A percentile compares a stretch with the other conserved stretches of the same genome.
phyloP scores from a whole-genome alignment of 352 stramenopile genomes.

The Pythium folliculosum region DNA sequence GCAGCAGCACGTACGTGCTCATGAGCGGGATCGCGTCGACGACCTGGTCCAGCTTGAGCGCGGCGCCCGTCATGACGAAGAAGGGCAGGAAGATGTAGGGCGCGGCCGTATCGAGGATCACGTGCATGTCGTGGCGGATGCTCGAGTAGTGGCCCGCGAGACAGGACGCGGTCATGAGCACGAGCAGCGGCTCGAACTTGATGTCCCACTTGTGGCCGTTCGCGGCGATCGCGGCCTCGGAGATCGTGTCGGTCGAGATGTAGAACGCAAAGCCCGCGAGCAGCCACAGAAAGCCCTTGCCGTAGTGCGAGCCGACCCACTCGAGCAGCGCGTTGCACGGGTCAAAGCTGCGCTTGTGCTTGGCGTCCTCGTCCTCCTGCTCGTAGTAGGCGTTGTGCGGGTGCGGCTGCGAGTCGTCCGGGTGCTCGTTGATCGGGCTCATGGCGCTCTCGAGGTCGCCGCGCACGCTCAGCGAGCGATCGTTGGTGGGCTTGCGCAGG shows the following conservation, averaged over 20 bases:
- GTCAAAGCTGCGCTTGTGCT: neutral
- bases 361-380: conserved; percentile 23
- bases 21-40: conserved; percentile 60
- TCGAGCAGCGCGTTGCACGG: conserved; percentile 7
- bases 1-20: conserved; percentile 60
- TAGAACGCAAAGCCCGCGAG: conserved; percentile 64
- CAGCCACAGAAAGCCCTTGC: conserved; percentile 72
- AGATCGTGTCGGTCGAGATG: conserved; percentile 50
- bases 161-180: conserved; percentile 69
- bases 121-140: conserved; percentile 79
- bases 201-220: conserved; percentile 66
- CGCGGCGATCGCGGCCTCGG: conserved; percentile 38
- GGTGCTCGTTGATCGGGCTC: conserved; percentile 20
- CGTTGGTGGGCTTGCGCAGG: conserved; percentile 16
- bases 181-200: conserved; percentile 70
- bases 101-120: conserved; percentile 66
- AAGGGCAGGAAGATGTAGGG: conserved; percentile 78
- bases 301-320: conserved; percentile 42
- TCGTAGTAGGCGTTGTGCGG: conserved; percentile 65
- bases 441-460: conserved; percentile 25
- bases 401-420: conserved; percentile 40
- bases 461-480: conserved; percentile 3
- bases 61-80: conserved; percentile 76
- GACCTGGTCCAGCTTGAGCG: conserved; percentile 70
- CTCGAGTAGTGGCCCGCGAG: conserved; percentile 57